phyloP scores from a whole-genome alignment of 306 rosid species.

The Bauhinia variegata region DNA sequence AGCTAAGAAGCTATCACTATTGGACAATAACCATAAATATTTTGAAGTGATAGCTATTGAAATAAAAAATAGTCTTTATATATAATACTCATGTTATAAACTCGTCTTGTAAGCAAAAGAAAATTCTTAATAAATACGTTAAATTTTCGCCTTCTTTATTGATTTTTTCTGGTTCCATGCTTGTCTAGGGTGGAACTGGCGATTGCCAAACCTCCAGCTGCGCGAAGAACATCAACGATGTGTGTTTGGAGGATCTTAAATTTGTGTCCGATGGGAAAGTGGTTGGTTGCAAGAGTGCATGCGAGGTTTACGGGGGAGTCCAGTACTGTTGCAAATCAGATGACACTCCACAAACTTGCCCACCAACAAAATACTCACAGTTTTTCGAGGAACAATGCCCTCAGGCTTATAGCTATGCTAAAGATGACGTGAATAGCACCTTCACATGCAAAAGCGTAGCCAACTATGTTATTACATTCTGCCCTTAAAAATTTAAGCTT shows the following conservation, averaged over 20 bases:
- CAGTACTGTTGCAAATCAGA: slow-evolving; percentile 44
- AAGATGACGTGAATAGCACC: slow-evolving; percentile 40
- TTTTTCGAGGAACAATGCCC: slow-evolving; percentile 56
- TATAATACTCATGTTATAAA: too few species aligned
- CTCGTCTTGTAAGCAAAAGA: too few species aligned
- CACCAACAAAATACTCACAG: slow-evolving; percentile 43
- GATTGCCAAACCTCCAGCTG: slow-evolving; percentile 32
- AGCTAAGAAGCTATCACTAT: too few species aligned
- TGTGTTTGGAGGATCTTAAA: too few species aligned
- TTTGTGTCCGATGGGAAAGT: slow-evolving; percentile 33
- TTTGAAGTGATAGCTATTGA: too few species aligned
- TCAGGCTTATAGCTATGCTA: slow-evolving; percentile 58
- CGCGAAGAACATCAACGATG: slow-evolving; percentile 27
- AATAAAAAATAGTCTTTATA: too few species aligned
- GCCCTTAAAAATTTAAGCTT: slow-evolving; percentile 28
- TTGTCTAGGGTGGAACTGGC: slow-evolving; percentile 37
- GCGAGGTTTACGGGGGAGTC: slow-evolving; percentile 41
- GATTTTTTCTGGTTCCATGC: too few species aligned
- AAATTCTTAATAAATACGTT: too few species aligned
- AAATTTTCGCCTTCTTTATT: too few species aligned
- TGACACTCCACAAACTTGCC: slow-evolving; percentile 36
- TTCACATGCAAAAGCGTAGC: slow-evolving; percentile 50
- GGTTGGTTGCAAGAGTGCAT: slow-evolving; percentile 55
- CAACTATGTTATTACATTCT: slow-evolving; percentile 46
- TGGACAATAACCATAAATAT: too few species aligned